Evolutionary conservation across 768 basidiomycete species (phyloP), one percentile per base, ranked within the genome.

Genomic region (Scleroderma bovista): DNA sequence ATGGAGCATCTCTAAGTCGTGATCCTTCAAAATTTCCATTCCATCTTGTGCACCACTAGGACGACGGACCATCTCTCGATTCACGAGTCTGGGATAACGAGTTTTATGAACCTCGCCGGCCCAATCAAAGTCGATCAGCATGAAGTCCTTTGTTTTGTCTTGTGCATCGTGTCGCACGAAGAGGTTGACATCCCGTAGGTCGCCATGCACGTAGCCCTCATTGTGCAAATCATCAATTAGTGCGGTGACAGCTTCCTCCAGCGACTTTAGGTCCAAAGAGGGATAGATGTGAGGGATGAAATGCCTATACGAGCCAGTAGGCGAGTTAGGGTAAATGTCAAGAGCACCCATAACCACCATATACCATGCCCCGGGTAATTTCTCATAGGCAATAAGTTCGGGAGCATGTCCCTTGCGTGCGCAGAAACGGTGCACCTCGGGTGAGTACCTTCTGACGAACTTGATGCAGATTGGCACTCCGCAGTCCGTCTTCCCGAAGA

Each of bases 41-140:
- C 51, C 51, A 29, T 52, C 46, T 6, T 4, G 3, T 7, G 41
- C 51, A 3, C 19, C 51, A 2, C 22, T 17, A 15, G 34, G 34
- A 5, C 34, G 12, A 13, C 12, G n/a, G 12, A 13, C n/a, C 4
- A 3, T 12, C 34, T 15, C n/a, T 15, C n/a, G n/a, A 13, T 36
- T 36, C n/a, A n/a, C 37, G 16, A 16, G 11, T n/a, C 15, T 8
- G n/a, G 37, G 37, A 38, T 42, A 42, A 42, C 23, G 11, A 20
- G 40, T 42, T 22, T 42, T 3, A 16, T 26, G 20, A 47, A 50
- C 46, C 41, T 49, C 50, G 26, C 66, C 66, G 10, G 60, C 59
- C 62, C 62, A 63, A 47, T 67, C 62, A 39, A 51, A 43, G 15
- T 42, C 17, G 33, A 37, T 26, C 8, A 42, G 38, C 17, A 37